Evolutionary conservation across 192 early-diverging fungal genomes (phyloP), one percentile per base, ranked within the genome.

Genomic region (Jimgerdemannia flammicorona): DNA sequence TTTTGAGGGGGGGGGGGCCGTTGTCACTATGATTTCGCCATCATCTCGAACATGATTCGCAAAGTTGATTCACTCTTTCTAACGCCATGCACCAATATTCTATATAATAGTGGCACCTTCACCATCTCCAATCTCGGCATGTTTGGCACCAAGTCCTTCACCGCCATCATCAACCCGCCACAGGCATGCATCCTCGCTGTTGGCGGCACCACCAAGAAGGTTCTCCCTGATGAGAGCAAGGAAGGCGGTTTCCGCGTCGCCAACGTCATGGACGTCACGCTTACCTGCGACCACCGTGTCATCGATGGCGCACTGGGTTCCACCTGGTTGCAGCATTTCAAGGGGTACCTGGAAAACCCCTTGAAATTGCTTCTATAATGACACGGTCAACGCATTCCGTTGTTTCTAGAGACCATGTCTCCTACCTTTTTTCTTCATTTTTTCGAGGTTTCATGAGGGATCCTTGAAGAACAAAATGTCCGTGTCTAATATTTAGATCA

Each of bases 71-170:
- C 29, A 29, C 29, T 29, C 29, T 29, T 29, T 29, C 29, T 29
- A 29, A 29, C 29, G 29, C 29, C 65, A 85, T 84, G 96, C 95
- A 29, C 29, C 29, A 29, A 29, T 29, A 29, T 29, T 29, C 29
- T 29, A 29, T 29, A 29, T 29, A 29, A 59, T 14, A 59, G 49
- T 82, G 97, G 97, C 59, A 91, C 92, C 66, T 99, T 99, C 86
- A 94, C 97, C 72, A 97, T 99, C 84, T 97, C 96, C 71, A 99
- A 99, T 87, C 86, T 99, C 74, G 97, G 97, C 75, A 99, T 99
- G 97, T 97, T 89, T 78, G 96, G 95, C 67, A 90, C 98, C 82
- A 89, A 90, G 74, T 90, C 93, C 77, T 99, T 99, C 87, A 95
- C 96, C 44, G 97, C 97, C 70, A 99, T 99, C 78, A 97, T 99